Evolutionary conservation across 148 eudicot genomes (phyloP).

Genomic region (Silene conica): DNA sequence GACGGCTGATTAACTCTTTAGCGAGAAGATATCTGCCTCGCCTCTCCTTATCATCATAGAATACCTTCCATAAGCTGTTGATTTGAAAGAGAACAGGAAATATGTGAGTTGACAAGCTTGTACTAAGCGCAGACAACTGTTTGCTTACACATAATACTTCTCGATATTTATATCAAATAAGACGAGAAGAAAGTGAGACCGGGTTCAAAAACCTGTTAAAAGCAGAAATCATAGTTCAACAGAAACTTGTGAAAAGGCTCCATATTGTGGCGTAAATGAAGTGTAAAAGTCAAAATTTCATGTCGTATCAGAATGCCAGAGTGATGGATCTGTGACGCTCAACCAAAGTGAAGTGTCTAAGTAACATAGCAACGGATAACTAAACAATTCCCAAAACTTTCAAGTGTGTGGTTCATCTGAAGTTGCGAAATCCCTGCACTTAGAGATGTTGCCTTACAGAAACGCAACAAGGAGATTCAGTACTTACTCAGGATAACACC

Average conservation of each 20-base stretch:
- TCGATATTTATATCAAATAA: neutral
- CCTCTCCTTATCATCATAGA: conserved; percentile 81
- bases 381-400: neutral
- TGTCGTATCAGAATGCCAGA: neutral
- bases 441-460: neutral
- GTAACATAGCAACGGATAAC: too few relatives aligned
- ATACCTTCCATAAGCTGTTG: conserved; percentile 86
- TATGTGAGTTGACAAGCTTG: neutral
- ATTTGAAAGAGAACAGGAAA: neutral
- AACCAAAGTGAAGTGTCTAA: neutral
- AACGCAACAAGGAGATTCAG: neutral
- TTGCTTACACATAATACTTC: neutral
- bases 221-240: neutral
- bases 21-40: conserved; percentile 85
- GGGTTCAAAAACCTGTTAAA: neutral
- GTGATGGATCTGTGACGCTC: neutral
- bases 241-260: neutral
- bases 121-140: neutral
- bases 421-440: neutral
- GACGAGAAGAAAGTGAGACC: neutral
- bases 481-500: conserved; percentile 94
- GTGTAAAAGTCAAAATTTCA: neutral
- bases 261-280: neutral
- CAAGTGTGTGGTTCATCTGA: neutral
- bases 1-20: conserved; percentile 70